phyloP scores from a whole-genome alignment of 2,329 filamentous ascomycete genomes.

The Fusarium robinianum region DNA sequence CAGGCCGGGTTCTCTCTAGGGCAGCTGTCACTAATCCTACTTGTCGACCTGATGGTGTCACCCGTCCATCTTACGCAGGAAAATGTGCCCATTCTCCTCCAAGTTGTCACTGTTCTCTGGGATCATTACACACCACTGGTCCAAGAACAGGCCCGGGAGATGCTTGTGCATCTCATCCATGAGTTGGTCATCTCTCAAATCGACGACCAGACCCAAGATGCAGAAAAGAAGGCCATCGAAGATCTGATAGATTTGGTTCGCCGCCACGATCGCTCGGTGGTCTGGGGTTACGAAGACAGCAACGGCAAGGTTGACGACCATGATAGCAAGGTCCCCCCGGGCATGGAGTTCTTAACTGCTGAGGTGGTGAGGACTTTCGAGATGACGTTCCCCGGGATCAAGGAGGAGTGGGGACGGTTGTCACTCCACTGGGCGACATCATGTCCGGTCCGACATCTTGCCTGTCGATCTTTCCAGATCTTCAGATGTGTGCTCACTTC shows the following conservation, averaged over 20 bases:
- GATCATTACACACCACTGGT: slow-evolving; percentile 95
- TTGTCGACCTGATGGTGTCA: slow-evolving; percentile 95
- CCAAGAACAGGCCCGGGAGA: slow-evolving; percentile 94
- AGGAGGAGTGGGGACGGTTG: slow-evolving; percentile 87
- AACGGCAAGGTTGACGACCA: slow-evolving; percentile 76
- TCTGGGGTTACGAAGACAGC: slow-evolving; percentile 94
- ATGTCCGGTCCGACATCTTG: slow-evolving; percentile 91
- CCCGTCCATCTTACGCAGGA: slow-evolving; percentile 80
- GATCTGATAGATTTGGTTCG: slow-evolving; percentile 86
- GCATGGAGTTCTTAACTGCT: slow-evolving; percentile 83
- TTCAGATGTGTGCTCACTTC: slow-evolving; percentile 93
- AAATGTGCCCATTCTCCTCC: slow-evolving; percentile 81
- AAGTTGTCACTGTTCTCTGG: slow-evolving; percentile 93
- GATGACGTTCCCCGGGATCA: slow-evolving; percentile 80
- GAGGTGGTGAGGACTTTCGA: slow-evolving; percentile 87
- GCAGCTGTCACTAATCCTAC: slow-evolving; percentile 87
- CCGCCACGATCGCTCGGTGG: slow-evolving; percentile 78
- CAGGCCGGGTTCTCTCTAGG: slow-evolving; percentile 90
- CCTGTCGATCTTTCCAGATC: slow-evolving; percentile 95
- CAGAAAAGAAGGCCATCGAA: slow-evolving; percentile 76
- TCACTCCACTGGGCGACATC: slow-evolving; percentile 96
- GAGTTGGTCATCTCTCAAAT: slow-evolving; percentile 84
- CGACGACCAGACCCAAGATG: slow-evolving; percentile 66
- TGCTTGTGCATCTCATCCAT: slow-evolving; percentile 97
- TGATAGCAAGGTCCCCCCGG: slow-evolving; percentile 78